These are phyloP conservation scores for Coprinopsis sp. DNA, from an alignment of 768 basidiomycete species.

Conservation along the genomic window DNA sequence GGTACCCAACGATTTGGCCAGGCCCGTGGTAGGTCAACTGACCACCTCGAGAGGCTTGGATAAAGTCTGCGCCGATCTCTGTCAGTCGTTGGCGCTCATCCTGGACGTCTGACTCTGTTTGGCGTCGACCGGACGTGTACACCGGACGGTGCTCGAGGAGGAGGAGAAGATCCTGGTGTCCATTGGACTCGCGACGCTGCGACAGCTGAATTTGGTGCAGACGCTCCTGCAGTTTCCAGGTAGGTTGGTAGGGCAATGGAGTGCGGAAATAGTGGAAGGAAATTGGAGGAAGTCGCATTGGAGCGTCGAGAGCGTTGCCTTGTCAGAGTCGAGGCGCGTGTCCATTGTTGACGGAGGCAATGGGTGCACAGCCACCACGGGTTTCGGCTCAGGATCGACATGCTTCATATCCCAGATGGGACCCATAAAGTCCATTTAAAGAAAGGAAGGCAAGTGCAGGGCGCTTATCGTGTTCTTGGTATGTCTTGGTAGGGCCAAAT, in stretches of 20 bases:
- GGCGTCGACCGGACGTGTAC: constrained; percentile 91
- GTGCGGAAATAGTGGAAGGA: constrained; percentile 70
- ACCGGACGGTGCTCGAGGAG: constrained; percentile 90
- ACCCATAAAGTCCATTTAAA: no score
- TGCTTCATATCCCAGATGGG: no score
- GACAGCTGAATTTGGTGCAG: constrained; percentile 64
- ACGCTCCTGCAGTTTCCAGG: constrained; percentile 66
- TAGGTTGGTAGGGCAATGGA: constrained; percentile 74
- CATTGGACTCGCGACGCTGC: constrained; percentile 32
- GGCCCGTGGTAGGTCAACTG: constrained; percentile 97
- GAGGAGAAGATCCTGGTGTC: constrained; percentile 64
- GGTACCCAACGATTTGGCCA: constrained; percentile 95
- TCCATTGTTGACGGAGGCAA: not conserved
- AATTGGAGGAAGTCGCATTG: constrained; percentile 53
- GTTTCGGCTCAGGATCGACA: no score
- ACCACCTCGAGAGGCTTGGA: constrained; percentile 78
- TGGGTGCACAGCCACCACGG: no score
- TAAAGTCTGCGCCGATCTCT: constrained; percentile 82
- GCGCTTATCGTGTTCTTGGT: no score
- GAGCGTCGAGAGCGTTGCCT: not conserved
- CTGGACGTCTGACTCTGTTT: constrained; percentile 54
- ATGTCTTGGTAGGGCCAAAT: no score
- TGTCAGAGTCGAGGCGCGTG: not conserved
- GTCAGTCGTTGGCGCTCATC: constrained; percentile 62
- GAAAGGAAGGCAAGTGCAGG: no score